A percentile compares a stretch with the other conserved stretches of the same genome.
phyloP scores from a whole-genome alignment of 2,329 filamentous ascomycete genomes.

The Mariannaea elegans region DNA sequence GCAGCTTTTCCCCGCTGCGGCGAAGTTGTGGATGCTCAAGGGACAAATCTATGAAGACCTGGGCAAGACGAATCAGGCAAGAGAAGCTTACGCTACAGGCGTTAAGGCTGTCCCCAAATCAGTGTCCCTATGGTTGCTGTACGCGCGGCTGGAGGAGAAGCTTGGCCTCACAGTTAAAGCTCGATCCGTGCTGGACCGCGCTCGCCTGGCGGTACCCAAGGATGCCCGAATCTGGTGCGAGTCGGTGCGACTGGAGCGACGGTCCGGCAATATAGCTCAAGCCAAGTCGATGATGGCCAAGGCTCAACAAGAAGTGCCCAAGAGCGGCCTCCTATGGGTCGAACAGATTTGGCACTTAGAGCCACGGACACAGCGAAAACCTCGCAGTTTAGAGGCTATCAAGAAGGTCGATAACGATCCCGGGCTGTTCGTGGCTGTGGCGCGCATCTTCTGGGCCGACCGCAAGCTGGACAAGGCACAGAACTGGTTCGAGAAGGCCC shows the following conservation, averaged over 20 bases:
- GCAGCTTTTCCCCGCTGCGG: conserved; percentile 82
- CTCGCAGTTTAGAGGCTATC: conserved; percentile 90
- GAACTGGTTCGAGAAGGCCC: conserved; percentile 97
- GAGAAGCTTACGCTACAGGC: conserved; percentile 88
- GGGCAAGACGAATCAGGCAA: conserved; percentile 81
- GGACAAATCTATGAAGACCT: conserved; percentile 94
- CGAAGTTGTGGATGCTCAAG: conserved; percentile 98
- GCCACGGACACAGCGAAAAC: conserved; percentile 88
- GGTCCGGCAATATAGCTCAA: conserved; percentile 82
- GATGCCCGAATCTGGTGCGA: conserved; percentile 89
- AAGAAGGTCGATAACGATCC: conserved; percentile 96
- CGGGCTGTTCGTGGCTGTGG: conserved; percentile 87
- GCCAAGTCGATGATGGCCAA: conserved; percentile 94
- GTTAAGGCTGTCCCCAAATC: conserved; percentile 87
- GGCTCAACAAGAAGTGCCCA: conserved; percentile 89
- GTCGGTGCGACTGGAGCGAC: conserved; percentile 90
- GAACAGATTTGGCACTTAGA: conserved; percentile 98
- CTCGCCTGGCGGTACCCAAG: conserved; percentile 86
- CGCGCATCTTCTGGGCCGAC: conserved; percentile 95
- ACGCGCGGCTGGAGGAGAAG: conserved; percentile 86
- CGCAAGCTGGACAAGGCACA: conserved; percentile 91
- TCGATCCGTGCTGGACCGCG: conserved; percentile 90
- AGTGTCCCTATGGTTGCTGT: conserved; percentile 89
- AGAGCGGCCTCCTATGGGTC: conserved; percentile 86
- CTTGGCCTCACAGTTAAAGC: conserved; percentile 88